phyloP scores from a whole-genome alignment of 345 rosid genomes.

The Raphanus sativus region DNA sequence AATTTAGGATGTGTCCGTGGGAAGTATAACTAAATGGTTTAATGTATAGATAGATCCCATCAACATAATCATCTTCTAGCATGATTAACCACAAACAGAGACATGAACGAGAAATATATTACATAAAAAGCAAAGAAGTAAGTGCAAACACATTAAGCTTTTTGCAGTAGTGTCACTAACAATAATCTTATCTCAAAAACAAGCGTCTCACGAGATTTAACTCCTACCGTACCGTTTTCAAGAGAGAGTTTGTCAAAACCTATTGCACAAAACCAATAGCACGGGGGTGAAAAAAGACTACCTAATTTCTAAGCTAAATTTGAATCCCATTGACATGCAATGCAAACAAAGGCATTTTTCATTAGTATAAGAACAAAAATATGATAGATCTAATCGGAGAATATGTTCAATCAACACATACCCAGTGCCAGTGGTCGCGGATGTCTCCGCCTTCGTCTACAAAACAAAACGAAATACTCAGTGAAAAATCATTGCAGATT shows the following conservation, averaged over 20 bases:
- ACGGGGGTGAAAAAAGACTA: neutral
- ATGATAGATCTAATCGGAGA: neutral
- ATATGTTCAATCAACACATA: conserved; percentile 27
- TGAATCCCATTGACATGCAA: neutral
- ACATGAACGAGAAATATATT: neutral
- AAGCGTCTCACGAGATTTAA: neutral
- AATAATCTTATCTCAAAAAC: neutral
- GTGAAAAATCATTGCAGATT: conserved; percentile 5
- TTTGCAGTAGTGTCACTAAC: neutral
- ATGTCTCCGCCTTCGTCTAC: conserved; percentile 62
- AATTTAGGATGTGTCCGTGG: neutral
- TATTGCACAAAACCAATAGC: neutral
- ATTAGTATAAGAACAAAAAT: neutral
- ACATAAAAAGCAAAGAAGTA: no score
- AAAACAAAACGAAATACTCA: neutral
- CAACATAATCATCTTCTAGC: neutral
- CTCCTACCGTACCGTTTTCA: neutral
- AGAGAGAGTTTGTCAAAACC: no score
- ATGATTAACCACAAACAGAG: neutral
- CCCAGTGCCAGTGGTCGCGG: conserved; percentile 59
- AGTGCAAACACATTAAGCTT: neutral
- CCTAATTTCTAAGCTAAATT: neutral
- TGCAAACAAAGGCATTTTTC: neutral
- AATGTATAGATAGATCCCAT: neutral
- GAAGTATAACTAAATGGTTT: neutral